Conservation (phyloP, 129 eudicot genomes). For the Solidago caesia region DNA sequence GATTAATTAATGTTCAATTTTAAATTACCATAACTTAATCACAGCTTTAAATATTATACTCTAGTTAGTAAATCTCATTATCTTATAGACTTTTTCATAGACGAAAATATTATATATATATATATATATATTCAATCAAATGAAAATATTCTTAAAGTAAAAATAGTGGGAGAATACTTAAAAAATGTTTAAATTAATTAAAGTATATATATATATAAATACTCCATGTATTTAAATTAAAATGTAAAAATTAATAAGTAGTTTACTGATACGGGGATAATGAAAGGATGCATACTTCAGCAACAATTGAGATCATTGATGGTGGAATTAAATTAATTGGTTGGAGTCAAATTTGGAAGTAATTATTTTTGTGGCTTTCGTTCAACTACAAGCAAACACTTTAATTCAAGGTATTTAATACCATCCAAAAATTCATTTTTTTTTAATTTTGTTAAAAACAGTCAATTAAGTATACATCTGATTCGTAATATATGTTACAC, state of each 20-base stretch:
- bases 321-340: slow-evolving; percentile 29
- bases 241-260: neutral
- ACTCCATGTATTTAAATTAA: neutral
- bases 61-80: too few species aligned
- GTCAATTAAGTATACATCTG: neutral
- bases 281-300: neutral
- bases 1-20: too few species aligned
- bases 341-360: slow-evolving; percentile 31
- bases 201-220: neutral
- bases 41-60: too few species aligned
- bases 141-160: too few species aligned
- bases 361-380: slow-evolving; percentile 23
- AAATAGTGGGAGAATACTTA: too few species aligned
- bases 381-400: slow-evolving; percentile 28
- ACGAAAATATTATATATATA: too few species aligned
- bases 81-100: too few species aligned
- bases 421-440: neutral
- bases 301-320: slow-evolving; percentile 32
- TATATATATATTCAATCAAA: too few species aligned
- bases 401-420: slow-evolving; percentile 15
- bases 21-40: too few species aligned
- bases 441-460: neutral
- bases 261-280: neutral
- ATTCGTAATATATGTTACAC: too few species aligned
- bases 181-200: too few species aligned